These are phyloP conservation scores for Exserohilum turcica DNA, from an alignment of 2,329 filamentous ascomycete species.

Conservation along the genomic window DNA sequence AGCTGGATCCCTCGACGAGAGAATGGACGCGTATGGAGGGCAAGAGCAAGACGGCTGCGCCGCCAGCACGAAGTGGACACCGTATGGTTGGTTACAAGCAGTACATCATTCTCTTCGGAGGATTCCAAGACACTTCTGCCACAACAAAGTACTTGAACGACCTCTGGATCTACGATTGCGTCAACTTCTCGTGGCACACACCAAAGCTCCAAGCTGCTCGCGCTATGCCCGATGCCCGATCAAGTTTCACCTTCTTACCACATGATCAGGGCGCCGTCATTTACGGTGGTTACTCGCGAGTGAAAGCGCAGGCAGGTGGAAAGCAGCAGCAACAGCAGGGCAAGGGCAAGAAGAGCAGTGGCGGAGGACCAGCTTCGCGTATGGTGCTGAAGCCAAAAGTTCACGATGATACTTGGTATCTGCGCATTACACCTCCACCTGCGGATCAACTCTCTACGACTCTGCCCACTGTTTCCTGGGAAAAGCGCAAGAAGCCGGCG, in stretches of 20 bases:
- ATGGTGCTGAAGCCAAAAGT: slow-evolving; percentile 84
- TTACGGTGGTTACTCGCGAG: slow-evolving; percentile 90
- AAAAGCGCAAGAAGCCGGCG: slow-evolving; percentile 87
- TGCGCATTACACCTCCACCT: slow-evolving; percentile 76
- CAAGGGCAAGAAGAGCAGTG: slow-evolving; percentile 52
- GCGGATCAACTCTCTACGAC: slow-evolving; percentile 69
- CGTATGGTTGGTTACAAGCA: slow-evolving; percentile 97
- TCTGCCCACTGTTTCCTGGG: slow-evolving; percentile 81
- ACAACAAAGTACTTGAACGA: slow-evolving; percentile 93
- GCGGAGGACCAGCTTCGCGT: slow-evolving; percentile 64
- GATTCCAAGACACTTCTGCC: slow-evolving; percentile 95
- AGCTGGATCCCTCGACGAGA: slow-evolving; percentile 77
- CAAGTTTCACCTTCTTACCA: slow-evolving; percentile 88
- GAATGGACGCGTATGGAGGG: slow-evolving; percentile 92
- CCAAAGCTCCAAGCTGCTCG: slow-evolving; percentile 76
- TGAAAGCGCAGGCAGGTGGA: slow-evolving; percentile 67
- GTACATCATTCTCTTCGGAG: slow-evolving; percentile 93
- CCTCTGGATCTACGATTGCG: slow-evolving; percentile 93
- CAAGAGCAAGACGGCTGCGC: slow-evolving; percentile 77
- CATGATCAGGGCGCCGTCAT: slow-evolving; percentile 89
- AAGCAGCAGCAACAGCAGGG: slow-evolving; percentile 66
- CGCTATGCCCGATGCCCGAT: slow-evolving; percentile 86
- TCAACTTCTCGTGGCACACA: slow-evolving; percentile 82
- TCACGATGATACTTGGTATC: slow-evolving; percentile 93
- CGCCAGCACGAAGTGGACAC: slow-evolving; percentile 86